phyloP scores from a whole-genome alignment of 129 eudicot genomes.

The Lonicera japonica region DNA sequence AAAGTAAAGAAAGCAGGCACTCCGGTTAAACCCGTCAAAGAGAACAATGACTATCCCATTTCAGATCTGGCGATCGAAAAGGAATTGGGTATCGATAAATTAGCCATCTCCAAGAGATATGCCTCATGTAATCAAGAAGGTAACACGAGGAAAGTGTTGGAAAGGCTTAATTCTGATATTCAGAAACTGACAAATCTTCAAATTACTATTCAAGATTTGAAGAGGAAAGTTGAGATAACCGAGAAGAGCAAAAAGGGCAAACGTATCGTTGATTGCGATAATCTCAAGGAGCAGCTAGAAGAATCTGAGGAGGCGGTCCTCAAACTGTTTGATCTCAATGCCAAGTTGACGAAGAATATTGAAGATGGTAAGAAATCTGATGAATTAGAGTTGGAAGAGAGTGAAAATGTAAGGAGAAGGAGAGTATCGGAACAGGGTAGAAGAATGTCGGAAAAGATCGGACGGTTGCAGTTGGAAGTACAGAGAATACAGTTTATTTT shows the following conservation, averaged over 20 bases:
- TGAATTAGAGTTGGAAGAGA: conserved; percentile 36
- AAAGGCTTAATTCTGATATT: conserved; percentile 74
- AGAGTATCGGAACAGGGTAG: conserved; percentile 66
- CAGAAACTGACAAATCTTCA: conserved; percentile 81
- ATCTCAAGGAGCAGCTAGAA: conserved; percentile 55
- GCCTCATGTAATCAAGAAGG: conserved; percentile 38
- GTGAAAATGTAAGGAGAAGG: conserved; percentile 42
- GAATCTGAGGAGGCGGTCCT: conserved; percentile 66
- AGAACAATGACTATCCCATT: conserved; percentile 13
- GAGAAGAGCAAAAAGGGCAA: conserved; percentile 56
- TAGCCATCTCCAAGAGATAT: conserved; percentile 48
- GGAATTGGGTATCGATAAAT: conserved; percentile 51
- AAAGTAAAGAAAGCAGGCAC: conserved; percentile 23
- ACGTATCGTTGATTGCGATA: conserved; percentile 47
- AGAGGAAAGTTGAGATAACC: conserved; percentile 50
- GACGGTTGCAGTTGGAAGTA: conserved; percentile 78
- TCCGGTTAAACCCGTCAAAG: conserved; percentile 23
- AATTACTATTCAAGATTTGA: conserved; percentile 83
- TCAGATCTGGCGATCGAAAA: conserved; percentile 18
- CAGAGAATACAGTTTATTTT: conserved; percentile 81
- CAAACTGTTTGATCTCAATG: conserved; percentile 68
- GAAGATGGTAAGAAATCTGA: conserved; percentile 31
- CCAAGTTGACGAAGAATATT: conserved; percentile 49
- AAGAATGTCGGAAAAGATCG: conserved; percentile 73
- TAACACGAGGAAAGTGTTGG: conserved; percentile 55